A percentile compares a stretch with the other conserved stretches of the same genome.
phyloP scores from a whole-genome alignment of 345 rosid genomes.

The Hirschfeldia incana region DNA sequence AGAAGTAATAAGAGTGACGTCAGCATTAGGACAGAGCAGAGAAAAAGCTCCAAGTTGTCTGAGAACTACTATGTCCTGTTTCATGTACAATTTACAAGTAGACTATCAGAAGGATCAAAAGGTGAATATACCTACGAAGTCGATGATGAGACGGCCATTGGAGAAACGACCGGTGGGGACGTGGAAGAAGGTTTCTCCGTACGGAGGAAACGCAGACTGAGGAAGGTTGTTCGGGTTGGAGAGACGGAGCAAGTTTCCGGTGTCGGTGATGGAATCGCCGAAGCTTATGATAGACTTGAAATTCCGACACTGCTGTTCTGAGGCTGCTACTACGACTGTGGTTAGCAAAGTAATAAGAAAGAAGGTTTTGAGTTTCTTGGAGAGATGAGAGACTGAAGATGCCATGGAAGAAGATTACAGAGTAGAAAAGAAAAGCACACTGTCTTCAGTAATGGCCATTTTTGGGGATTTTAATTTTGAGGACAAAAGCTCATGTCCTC shows the following conservation, averaged over 20 bases:
- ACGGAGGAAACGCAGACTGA: slow-evolving; percentile 40
- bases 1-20: not conserved
- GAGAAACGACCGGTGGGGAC: slow-evolving; percentile 51
- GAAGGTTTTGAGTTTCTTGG: slow-evolving; percentile 10
- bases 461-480: not conserved
- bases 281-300: slow-evolving; percentile 51
- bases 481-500: not conserved
- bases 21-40: not conserved
- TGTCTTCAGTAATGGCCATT: slow-evolving; percentile 1
- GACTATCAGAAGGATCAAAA: not conserved
- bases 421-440: not conserved
- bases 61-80: not conserved
- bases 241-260: slow-evolving; percentile 45
- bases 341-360: slow-evolving; percentile 4
- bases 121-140: slow-evolving; percentile 47
- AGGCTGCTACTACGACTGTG: not conserved
- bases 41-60: not conserved
- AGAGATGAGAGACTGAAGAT: not conserved
- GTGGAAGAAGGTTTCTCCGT: slow-evolving; percentile 53
- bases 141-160: slow-evolving; percentile 57
- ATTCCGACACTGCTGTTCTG: slow-evolving; percentile 9
- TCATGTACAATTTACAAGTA: not conserved
- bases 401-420: slow-evolving; percentile 15
- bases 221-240: slow-evolving; percentile 20
- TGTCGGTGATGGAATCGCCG: slow-evolving; percentile 61